Base-by-base conservation (phyloP, 1,284 basidiomycete genomes). In the Abortiporus biennis region DNA sequence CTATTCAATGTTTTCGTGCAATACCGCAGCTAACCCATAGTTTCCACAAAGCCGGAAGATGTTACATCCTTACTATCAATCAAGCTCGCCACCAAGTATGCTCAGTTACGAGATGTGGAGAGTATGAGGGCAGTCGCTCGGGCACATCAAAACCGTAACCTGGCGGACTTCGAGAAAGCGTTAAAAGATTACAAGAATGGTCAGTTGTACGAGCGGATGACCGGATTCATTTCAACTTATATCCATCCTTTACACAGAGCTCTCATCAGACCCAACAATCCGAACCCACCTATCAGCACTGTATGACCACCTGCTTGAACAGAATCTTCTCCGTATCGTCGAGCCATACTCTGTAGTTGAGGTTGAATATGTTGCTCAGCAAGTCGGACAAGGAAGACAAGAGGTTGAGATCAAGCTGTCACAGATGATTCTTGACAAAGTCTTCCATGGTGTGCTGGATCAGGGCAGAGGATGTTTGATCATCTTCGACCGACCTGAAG, bases 401-500 rank as follows among this genome's bases (percentile, higher is more conserved):
- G 85, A 84, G n/a, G 92, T 99, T 4, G 96, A 99, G 66, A 78
- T 85, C 17, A 99, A 97, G 92, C 66, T 99, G 39, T 92, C 89
- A 38, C 95, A 98, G 62, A 98, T 99, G 95, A 98, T 99, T 50
- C 69, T 99, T 32, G 95, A 99, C 65, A 94, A 95, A 56, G 81
- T 94, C 1, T 81, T 99, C 55, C 79, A 92, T 51, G 95, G 95
- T 4, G 93, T 98, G 3, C 70, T 99, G 17, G 95, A 98, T 60
- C 95, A 98, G 63, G 93, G 92, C 15, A 79, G 89, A 1, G 94
- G 94, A 0, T 96, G 93, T 56, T 66, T 98, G 37, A 71, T 97
- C 38, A 83, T 98, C 15, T 97, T 87, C 54, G 92, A 97, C 45
- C 72, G 91, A 58, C 78, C 80, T 0, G 82, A 87, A 54, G 78